Evolutionary conservation across 768 basidiomycete species (phyloP).

Genomic region (Leucosporidium scottii): DNA sequence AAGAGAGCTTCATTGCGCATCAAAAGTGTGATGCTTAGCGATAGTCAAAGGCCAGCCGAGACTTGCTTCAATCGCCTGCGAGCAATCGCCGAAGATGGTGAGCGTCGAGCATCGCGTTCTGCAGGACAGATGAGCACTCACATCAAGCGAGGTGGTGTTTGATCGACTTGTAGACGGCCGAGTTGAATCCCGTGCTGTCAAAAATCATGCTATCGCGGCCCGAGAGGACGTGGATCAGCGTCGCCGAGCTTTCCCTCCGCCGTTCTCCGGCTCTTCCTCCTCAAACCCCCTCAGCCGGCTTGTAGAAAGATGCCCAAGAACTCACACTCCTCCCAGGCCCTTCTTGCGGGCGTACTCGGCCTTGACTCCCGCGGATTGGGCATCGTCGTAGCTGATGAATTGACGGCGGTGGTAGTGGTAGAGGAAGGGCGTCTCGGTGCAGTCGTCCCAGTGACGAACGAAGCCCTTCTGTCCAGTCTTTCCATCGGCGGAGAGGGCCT

Average conservation of each 20-base stretch:
- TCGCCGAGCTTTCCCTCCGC: neutral
- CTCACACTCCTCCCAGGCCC: neutral
- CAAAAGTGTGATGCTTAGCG: too few species aligned
- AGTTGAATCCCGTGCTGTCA: slow-evolving; percentile 7
- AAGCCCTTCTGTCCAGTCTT: slow-evolving; percentile 10
- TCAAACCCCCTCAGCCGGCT: too few species aligned
- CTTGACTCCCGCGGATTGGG: neutral
- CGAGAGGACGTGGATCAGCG: neutral
- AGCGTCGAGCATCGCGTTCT: too few species aligned
- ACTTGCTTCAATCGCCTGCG: too few species aligned
- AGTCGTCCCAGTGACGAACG: slow-evolving; percentile 18
- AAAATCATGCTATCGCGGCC: neutral
- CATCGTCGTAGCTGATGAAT: slow-evolving; percentile 28
- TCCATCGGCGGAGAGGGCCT: slow-evolving; percentile 19
- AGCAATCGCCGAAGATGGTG: too few species aligned
- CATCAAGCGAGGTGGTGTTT: too few species aligned
- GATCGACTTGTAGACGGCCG: neutral
- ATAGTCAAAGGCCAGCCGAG: too few species aligned
- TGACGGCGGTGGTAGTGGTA: slow-evolving; percentile 14
- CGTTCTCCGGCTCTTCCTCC: neutral
- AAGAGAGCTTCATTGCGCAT: too few species aligned
- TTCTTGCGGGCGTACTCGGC: slow-evolving; percentile 2
- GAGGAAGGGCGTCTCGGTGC: slow-evolving; percentile 28
- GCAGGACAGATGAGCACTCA: too few species aligned
- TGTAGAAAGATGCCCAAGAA: neutral